Base-by-base conservation (phyloP, 2,329 filamentous ascomycete species). In the Fusarium nelsonii region DNA sequence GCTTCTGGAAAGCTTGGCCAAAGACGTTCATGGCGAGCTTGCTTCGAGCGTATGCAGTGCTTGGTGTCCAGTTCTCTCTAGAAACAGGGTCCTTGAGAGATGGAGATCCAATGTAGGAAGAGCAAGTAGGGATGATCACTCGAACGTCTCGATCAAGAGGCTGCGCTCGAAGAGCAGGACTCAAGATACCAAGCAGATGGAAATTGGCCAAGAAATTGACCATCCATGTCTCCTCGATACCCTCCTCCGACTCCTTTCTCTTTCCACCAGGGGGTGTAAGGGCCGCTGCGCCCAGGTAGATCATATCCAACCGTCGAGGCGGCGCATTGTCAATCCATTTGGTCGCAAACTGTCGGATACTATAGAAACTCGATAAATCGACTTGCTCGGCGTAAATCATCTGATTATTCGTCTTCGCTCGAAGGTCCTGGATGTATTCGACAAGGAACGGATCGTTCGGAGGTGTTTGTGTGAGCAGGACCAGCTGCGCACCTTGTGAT, bases 281-380 rank as follows among this genome's bases (percentile, higher is more conserved):
- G 0, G 91, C 91, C 44, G 92, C 92, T 11, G 91, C 96, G 78
- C 94, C 97, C 18, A 99, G 85, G 20, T 99, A 87, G 46, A 99
- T 83, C 89, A 95, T 94, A 78, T 99, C 96, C 8, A 99, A 83
- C 48, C 97, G 86, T 58, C 97, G 87, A 10, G 94, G 93, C 4
- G 96, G 95, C 23, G 92, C 88, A 78, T 97, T 98, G 79, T 99
- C 95, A 70, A 99, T 93, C 95, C 97, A 99, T 82, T 93, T 95
- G 0, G 96, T 99, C 14, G 96, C 96, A 78, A 99, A 99, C 67
- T 90, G 86, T 39, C 96, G 92, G 73, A 99, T 91, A 78, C 92
- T 97, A 78, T 97, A 89, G n/a, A 99, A 84, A 16, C 91, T 95
- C 14, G 91, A 83, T 30, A 99, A 87, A 76, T 99, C 94, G 73